Evolutionary conservation across 345 rosid genomes (phyloP).

Genomic region (Gynandropsis gynandra): DNA sequence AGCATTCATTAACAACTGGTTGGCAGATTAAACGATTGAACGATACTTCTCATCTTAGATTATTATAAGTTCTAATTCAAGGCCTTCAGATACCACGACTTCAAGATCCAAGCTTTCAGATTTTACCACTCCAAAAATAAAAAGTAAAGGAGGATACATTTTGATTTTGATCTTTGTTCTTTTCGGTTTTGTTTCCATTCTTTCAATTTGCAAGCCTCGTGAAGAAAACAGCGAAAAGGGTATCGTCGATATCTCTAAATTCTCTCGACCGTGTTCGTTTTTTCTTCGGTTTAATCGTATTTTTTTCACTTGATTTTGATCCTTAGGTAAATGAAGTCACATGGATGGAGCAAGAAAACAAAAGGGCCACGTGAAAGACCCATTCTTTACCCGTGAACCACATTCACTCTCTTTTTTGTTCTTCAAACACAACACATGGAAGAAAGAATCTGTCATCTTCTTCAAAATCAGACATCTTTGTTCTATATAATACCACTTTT

Average conservation of each 20-base stretch:
- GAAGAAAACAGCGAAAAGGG: no score
- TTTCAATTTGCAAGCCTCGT: constrained; percentile 27
- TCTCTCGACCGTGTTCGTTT: no score
- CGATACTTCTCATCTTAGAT: constrained; percentile 82
- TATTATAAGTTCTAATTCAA: constrained; percentile 66
- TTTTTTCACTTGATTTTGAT: constrained; percentile 1
- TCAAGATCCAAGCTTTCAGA: constrained; percentile 15
- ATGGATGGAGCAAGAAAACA: constrained; percentile 23
- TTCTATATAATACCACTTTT: constrained; percentile 22
- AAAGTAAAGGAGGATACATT: constrained; percentile 12
- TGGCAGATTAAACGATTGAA: constrained; percentile 91
- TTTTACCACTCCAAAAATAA: constrained; percentile 17
- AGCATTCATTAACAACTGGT: constrained; percentile 76
- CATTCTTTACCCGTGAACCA: constrained; percentile 32
- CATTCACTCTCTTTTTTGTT: constrained; percentile 24
- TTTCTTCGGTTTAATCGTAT: no score
- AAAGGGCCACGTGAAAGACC: constrained; percentile 27
- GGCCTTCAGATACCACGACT: no score
- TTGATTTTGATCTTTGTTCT: constrained; percentile 27
- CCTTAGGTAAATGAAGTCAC: constrained; percentile 23
- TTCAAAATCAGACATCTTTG: constrained; percentile 17
- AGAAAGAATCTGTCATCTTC: constrained; percentile 21
- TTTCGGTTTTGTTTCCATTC: constrained; percentile 22
- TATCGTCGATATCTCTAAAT: no score
- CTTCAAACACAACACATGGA: constrained; percentile 27